Conservation (phyloP, 306 rosid species). For the Trichosanthes truncata region DNA sequence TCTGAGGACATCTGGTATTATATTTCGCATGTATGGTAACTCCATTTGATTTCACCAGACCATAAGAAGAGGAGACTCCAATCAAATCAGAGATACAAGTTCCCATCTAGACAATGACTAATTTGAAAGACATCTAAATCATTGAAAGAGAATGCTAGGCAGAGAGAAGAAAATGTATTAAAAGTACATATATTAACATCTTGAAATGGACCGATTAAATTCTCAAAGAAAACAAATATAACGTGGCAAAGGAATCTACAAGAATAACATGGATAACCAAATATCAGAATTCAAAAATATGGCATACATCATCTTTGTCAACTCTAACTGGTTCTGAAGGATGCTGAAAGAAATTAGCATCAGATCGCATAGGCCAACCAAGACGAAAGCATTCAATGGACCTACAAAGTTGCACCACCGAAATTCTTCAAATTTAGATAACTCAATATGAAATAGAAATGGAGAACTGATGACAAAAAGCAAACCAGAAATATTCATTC, state of each 20-base stretch:
- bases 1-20: not conserved
- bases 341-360: conserved; percentile 53
- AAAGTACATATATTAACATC: not conserved
- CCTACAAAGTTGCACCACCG: conserved; percentile 39
- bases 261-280: not conserved
- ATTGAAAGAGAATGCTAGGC: not conserved
- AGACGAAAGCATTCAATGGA: conserved; percentile 71
- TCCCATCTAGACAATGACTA: not conserved
- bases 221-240: conserved; percentile 1
- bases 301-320: conserved; percentile 54
- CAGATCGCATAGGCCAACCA: conserved; percentile 93
- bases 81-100: not conserved
- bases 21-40: not conserved
- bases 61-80: not conserved
- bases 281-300: not conserved
- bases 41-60: not conserved
- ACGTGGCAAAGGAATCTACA: not conserved
- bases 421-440: not conserved
- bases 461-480: conserved; percentile 7
- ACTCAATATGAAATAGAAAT: not conserved
- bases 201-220: not conserved
- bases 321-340: conserved; percentile 11
- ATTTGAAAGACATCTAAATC: not conserved
- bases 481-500: conserved; percentile 89
- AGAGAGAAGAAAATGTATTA: not conserved